Conservation (phyloP, 78 protist genomes). For the Thecamonas trahens region DNA sequence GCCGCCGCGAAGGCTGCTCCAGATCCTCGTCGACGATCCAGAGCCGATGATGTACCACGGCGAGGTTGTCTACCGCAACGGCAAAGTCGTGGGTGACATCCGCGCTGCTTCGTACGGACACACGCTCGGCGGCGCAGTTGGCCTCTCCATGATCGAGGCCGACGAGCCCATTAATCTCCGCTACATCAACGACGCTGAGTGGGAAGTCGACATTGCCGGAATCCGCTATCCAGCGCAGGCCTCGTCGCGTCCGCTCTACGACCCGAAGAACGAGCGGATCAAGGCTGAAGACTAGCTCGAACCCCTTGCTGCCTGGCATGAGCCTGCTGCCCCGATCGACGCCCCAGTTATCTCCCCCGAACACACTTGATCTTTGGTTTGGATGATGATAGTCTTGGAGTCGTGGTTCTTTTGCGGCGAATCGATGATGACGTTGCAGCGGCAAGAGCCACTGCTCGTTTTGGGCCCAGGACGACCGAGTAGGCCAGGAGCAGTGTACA, state of each 20-base stretch:
- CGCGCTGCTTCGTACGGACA: constrained; percentile 34
- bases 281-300: too few species aligned
- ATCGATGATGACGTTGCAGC: too few species aligned
- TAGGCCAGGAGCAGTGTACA: too few species aligned
- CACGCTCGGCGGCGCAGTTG: constrained; percentile 37
- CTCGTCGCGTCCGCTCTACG: constrained; percentile 18
- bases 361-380: too few species aligned
- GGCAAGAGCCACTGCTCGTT: too few species aligned
- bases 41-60: constrained; percentile 12
- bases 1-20: constrained; percentile 2
- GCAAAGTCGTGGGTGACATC: constrained; percentile 13
- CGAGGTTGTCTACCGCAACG: constrained; percentile 19
- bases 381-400: too few species aligned
- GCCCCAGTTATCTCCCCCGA: too few species aligned
- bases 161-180: background rate
- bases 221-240: background rate
- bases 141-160: constrained; percentile 3
- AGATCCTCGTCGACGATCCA: constrained; percentile 12
- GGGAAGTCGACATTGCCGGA: constrained; percentile 3
- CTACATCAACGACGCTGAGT: constrained; percentile 10
- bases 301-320: too few species aligned
- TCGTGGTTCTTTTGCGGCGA: too few species aligned
- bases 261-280: constrained; percentile 25
- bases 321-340: too few species aligned
- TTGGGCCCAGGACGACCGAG: too few species aligned